Evolutionary conservation across 495 filamentous ascomycete genomes (phyloP), one percentile per base, ranked within the genome.

Genomic region (Penicillium cinerascens): DNA sequence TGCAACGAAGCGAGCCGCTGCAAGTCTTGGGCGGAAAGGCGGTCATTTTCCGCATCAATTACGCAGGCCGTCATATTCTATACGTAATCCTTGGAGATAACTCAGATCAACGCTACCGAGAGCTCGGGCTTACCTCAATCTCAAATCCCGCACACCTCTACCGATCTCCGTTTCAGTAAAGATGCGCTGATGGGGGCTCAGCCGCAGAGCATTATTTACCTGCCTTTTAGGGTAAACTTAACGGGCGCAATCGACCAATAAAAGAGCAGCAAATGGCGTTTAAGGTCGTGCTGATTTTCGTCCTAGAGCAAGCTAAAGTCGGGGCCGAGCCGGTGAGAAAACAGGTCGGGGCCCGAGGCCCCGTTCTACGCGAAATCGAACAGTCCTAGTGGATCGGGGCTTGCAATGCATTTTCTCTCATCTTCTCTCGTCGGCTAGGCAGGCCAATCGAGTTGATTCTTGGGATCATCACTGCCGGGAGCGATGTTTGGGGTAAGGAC

Each of bases 281-380:
- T 18, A 48, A 21, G 22, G 22, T 43, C 21, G 45, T 41, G 49
- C 40, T 52, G 48, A 49, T 57, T 44, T 40, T 38, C 45, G 45
- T 35, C 41, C 20, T 20, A 39, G 37, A 45, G 23, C 23, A 38
- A 58, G 46, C 46, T 51, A 44, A 58, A 50, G 26, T 49, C 42
- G 46, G 40, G 40, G 45, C 26, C 33, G 42, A 47, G 25, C 47
- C 51, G 56, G 56, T 54, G 56, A 58, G 39, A 26, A 37, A 48
- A 49, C 22, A 42, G 37, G 37, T 11, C 18, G 33, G 21, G 2
- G 6, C 4, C 13, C 23, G 21, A 29, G 20, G 39, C 5, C 22
- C 46, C 51, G 23, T 26, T 37, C 29, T 18, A 42, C 25, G 40
- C 40, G 45, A 40, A 39, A 39, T 39, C 3, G 29, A 33, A 11